Percentiles rank a stretch among this genome's conserved stretches.
Evolutionary conservation across 2,329 filamentous ascomycete species (phyloP).

Genomic region (Akanthomyces uredinophilus): DNA sequence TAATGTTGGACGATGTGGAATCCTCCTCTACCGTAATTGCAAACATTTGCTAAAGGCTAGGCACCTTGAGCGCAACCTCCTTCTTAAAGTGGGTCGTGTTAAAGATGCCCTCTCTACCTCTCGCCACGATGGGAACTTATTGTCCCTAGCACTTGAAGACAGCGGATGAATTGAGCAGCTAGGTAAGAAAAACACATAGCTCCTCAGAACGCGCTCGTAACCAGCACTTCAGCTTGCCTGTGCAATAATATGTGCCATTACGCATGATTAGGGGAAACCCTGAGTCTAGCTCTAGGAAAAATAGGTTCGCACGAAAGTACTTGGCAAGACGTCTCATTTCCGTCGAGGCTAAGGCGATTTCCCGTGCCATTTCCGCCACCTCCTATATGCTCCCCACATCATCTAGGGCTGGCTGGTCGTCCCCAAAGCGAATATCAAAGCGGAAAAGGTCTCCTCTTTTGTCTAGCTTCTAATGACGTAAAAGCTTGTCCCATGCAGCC

Average conservation of each 20-base stretch:
- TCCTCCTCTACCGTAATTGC: neutral
- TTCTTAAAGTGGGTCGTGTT: neutral
- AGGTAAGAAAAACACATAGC: neutral
- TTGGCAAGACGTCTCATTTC: neutral
- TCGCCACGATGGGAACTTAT: neutral
- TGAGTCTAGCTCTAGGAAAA: neutral
- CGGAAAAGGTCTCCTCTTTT: slow-evolving; percentile 7
- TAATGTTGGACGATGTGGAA: neutral
- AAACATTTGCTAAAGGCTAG: neutral
- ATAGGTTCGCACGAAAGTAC: neutral
- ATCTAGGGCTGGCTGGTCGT: neutral
- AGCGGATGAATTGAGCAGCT: neutral
- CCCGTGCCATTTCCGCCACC: neutral
- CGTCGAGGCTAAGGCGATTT: neutral
- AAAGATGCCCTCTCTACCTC: neutral
- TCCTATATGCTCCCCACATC: neutral
- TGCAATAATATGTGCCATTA: neutral
- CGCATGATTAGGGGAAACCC: neutral
- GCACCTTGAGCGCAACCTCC: neutral
- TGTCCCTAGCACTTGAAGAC: neutral
- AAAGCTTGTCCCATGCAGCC: slow-evolving; percentile 15
- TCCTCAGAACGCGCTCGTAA: neutral
- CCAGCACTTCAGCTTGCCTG: neutral
- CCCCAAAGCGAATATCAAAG: neutral
- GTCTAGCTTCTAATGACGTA: slow-evolving; percentile 15